Evolutionary conservation across 805 yeast genomes (phyloP), one percentile per base, ranked within the genome.

Genomic region (Komagataella pastoris): DNA sequence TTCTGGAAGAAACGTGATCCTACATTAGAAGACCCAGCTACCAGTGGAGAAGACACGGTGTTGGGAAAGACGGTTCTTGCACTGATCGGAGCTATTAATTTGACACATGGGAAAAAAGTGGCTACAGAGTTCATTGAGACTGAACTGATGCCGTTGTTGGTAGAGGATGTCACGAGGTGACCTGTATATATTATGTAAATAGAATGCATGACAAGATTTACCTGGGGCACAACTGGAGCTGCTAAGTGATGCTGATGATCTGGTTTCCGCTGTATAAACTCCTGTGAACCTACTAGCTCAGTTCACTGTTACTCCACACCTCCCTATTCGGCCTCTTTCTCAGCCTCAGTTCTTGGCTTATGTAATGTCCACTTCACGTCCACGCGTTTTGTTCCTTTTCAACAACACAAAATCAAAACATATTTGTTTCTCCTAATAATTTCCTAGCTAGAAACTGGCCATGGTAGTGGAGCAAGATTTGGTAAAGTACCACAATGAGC

Each of bases 51-150:
- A 59, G 64, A 75, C 60, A 69, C 75, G 53, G 76, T 80, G 10
- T 69, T 73, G 53, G 75, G 80, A 3, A 76, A 79, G 54, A 75
- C 79, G 63, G 62, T 79, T 54, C 71, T 71, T 58, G 83, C 91
- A 4, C 66, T 85, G 52, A 66, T 85, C 24, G 93, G 93, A 23
- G 90, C 85, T 2, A 76, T 85, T 50, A 71, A 83, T 43, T 67
- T 79, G 40, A 70, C 73, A 24, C 80, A 81, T 58, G 93, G 93
- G 4, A 75, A 79, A 57, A 56, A 54, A 3, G 73, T 63, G n/a
- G 82, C 88, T 6, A 79, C 75, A 56, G 66, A 71, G 54, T 85
- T 82, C 58, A 75, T 85, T 50, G 65, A 69, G 44, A 74, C 71
- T 46, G 80, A 78, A 62, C 65, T 82, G 45, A 63, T 80, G 54